Evolutionary conservation across 2,329 filamentous ascomycete genomes (phyloP), one percentile per base, ranked within the genome.

Genomic region (Claviceps purpurea): DNA sequence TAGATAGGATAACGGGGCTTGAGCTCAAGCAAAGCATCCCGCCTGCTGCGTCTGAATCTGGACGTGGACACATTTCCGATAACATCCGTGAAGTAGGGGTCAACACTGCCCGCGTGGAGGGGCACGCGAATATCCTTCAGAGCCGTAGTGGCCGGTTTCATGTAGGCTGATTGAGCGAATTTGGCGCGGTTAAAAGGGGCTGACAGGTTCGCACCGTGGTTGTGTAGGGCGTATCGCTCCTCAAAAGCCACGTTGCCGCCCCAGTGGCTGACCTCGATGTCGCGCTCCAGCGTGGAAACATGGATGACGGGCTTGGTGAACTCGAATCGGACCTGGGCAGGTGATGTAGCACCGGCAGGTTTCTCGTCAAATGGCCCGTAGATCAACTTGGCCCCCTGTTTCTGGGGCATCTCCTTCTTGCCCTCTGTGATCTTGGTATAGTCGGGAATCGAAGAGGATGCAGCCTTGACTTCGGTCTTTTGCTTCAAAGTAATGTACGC

Each of bases 51-150:
- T 56, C 90, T 79, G 77, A 95, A 98, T 56, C 79, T 80, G 52
- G 89, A 95, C 1, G 93, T 98, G 30, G 90, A 95, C 34, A 98
- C 89, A 64, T 98, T 98, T 59, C 93, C 93, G 63, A 98, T 95
- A 61, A 89, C 87, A 65, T 98, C 93, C 49, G 85, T 90, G 69
- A 93, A 98, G 76, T 98, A 98, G 5, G 91, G 80, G 63, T 96
- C 88, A 51, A 82, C 77, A 56, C 87, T 89, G 57, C 91, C 89
- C 16, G 84, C 76, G 50, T 79, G 81, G 50, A 98, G 79, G 14
- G 89, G 86, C 61, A 95, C 83, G 58, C 79, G 82, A 55, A 98
- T 71, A 64, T 89, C 85, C 67, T 85, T 90, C 56, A 97, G 76
- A 1, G 93, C 90, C 34, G 80, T 81, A 7, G 81, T 85, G 13